phyloP scores from a whole-genome alignment of 805 yeast genomes.

The Ascoidea rubescens region DNA sequence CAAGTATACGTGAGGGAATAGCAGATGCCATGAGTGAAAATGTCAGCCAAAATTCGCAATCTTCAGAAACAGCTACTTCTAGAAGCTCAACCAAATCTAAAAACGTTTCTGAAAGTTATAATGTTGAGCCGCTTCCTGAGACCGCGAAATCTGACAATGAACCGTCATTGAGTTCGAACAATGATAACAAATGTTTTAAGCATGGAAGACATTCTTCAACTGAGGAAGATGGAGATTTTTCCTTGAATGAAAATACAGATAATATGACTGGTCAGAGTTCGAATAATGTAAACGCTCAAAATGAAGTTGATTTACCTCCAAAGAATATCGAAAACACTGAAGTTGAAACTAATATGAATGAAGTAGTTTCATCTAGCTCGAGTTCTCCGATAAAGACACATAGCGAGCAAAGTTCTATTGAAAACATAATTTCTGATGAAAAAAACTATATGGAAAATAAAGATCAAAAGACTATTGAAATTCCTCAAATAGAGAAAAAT shows the following conservation, averaged over 20 bases:
- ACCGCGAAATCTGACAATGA: not conserved
- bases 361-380: no score
- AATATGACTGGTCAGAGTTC: not conserved
- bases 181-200: not conserved
- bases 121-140: not conserved
- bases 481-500: slow-evolving; percentile 46
- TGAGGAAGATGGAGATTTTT: not conserved
- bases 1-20: not conserved
- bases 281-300: not conserved
- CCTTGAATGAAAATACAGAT: not conserved
- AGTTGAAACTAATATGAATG: no score
- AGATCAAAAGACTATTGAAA: slow-evolving; percentile 10
- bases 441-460: slow-evolving; percentile 8
- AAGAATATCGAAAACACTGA: no score
- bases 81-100: not conserved
- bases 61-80: not conserved
- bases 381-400: not conserved
- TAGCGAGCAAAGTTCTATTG: not conserved
- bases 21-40: not conserved
- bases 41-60: not conserved
- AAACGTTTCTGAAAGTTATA: not conserved
- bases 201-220: not conserved
- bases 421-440: not conserved
- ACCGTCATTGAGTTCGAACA: not conserved
- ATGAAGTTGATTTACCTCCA: not conserved